These are phyloP conservation scores for Camellia oleifera DNA, from an alignment of 179 eudicot species.

Conservation along the genomic window DNA sequence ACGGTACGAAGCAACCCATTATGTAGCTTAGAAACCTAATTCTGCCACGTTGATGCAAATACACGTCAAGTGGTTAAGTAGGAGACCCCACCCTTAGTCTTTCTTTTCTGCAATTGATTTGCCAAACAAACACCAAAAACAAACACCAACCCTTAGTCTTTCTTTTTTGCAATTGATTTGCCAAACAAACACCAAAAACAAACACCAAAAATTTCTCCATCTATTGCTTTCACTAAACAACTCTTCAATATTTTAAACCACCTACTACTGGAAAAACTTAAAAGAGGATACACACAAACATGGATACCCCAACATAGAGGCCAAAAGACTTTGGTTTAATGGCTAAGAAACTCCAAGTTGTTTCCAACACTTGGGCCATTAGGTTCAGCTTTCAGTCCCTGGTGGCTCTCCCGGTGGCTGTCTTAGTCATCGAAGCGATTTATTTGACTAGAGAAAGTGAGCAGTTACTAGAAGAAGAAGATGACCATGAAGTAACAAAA, in stretches of 20 bases:
- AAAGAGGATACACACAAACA: no score
- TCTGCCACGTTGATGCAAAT: neutral
- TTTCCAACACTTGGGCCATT: no score
- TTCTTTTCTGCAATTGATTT: neutral
- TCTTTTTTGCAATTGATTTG: neutral
- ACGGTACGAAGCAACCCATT: neutral
- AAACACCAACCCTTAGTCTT: neutral
- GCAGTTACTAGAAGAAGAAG: no score
- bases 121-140: neutral
- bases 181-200: neutral
- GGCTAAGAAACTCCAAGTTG: no score
- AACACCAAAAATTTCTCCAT: neutral
- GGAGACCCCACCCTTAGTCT: neutral
- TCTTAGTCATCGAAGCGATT: slow-evolving; percentile 34
- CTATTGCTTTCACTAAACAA: no score
- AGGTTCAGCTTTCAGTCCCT: slow-evolving; percentile 37
- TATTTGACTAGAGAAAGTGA: slow-evolving; percentile 27
- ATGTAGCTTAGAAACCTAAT: neutral
- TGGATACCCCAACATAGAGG: no score
- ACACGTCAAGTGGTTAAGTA: neutral
- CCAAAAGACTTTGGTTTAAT: no score
- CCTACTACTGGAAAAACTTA: no score
- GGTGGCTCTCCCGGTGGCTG: slow-evolving; percentile 28
- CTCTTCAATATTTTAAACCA: no score
- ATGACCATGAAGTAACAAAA: no score